phyloP scores from a whole-genome alignment of 2,329 filamentous ascomycete species.

The Cladobotryum protrusum region DNA sequence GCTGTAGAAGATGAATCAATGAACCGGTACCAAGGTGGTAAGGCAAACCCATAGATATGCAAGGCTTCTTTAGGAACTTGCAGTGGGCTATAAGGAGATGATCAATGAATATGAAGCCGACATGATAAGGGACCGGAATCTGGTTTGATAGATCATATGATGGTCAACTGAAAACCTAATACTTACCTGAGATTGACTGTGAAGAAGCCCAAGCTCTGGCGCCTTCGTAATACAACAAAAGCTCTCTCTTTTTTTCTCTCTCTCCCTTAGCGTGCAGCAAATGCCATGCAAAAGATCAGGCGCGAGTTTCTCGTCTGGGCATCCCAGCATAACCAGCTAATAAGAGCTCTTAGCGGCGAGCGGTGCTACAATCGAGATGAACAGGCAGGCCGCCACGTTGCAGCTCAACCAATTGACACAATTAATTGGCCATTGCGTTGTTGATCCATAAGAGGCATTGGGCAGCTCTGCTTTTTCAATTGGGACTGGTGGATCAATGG shows the following conservation, averaged over 20 bases:
- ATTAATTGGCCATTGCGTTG: neutral
- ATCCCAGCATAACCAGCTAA: neutral
- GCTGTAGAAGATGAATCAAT: neutral
- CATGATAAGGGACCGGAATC: too few species aligned
- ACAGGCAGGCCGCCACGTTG: slow-evolving; percentile 14
- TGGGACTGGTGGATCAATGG: slow-evolving; percentile 1
- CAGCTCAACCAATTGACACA: slow-evolving; percentile 13
- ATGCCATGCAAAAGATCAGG: slow-evolving; percentile 3
- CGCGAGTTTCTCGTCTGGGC: neutral
- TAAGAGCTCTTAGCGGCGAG: neutral
- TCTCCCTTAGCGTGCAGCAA: neutral
- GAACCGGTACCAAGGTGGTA: neutral
- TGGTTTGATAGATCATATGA: too few species aligned
- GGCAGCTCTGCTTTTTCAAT: slow-evolving; percentile 12
- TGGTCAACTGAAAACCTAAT: too few species aligned
- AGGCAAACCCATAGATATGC: too few species aligned
- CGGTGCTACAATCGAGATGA: slow-evolving; percentile 7
- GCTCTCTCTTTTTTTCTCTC: neutral
- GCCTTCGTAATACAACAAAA: too few species aligned
- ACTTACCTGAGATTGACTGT: too few species aligned
- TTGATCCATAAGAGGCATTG: slow-evolving; percentile 5
- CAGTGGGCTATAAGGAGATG: too few species aligned
- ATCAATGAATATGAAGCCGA: too few species aligned
- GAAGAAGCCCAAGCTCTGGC: too few species aligned
- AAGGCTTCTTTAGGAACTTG: too few species aligned